These are phyloP conservation scores for Cymbopogon citratus DNA, from an alignment of 176 grass and related monocot species.

Conservation along the genomic window DNA sequence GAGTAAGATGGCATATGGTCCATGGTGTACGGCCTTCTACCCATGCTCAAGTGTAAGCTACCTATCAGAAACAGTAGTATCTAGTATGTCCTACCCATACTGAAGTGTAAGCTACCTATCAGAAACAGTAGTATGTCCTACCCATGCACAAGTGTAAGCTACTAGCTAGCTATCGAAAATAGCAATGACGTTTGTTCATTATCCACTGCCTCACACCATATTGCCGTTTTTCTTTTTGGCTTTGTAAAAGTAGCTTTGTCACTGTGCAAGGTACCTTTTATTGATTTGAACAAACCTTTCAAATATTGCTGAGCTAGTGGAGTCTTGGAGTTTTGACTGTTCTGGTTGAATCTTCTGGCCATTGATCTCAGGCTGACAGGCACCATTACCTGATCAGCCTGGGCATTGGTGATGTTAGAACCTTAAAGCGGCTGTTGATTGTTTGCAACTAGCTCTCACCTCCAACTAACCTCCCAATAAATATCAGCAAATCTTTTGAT, in stretches of 20 bases:
- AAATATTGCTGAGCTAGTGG: slow-evolving; percentile 12
- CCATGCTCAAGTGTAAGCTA: slow-evolving; percentile 26
- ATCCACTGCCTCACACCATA: background rate
- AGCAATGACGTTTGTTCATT: slow-evolving; percentile 25
- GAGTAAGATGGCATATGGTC: slow-evolving; percentile 14
- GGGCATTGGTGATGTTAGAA: slow-evolving; percentile 13
- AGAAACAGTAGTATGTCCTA: background rate
- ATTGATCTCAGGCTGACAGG: slow-evolving; percentile 20
- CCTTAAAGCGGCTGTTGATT: background rate
- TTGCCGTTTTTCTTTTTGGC: slow-evolving; percentile 1
- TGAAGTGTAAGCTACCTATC: slow-evolving; percentile 28
- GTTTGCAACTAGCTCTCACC: background rate
- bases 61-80: slow-evolving; percentile 5
- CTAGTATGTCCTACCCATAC: background rate
- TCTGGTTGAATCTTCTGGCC: slow-evolving; percentile 34
- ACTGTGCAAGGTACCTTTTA: slow-evolving; percentile 19
- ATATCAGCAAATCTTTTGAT: background rate
- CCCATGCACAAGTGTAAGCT: slow-evolving; percentile 25
- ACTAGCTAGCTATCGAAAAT: background rate
- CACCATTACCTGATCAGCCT: slow-evolving; percentile 8
- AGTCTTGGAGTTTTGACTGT: slow-evolving; percentile 17
- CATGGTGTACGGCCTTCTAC: slow-evolving; percentile 6
- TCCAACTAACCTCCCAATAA: background rate
- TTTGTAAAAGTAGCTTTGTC: slow-evolving; percentile 9
- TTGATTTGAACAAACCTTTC: slow-evolving; percentile 13